These are phyloP conservation scores for Laguncularia racemosa DNA, from an alignment of 345 rosid species.

Conservation along the genomic window DNA sequence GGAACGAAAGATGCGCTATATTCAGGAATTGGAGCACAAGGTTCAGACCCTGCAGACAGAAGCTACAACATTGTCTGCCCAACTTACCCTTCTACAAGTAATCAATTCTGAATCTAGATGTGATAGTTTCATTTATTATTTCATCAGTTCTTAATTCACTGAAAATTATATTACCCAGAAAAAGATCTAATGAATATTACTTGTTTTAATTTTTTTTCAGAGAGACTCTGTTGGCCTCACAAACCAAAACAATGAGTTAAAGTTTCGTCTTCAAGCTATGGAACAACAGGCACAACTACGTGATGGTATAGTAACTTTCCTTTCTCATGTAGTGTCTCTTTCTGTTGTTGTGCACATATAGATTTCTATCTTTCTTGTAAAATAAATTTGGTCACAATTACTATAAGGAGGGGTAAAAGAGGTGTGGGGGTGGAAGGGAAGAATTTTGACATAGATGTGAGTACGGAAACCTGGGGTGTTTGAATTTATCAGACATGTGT, in stretches of 20 bases:
- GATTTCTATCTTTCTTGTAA: background rate
- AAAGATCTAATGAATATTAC: background rate
- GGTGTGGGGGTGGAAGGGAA: no score
- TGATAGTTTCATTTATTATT: background rate
- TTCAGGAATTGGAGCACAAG: slow-evolving; percentile 89
- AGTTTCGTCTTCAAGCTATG: slow-evolving; percentile 96
- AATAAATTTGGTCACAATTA: no score
- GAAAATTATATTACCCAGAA: background rate
- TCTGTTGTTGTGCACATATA: background rate
- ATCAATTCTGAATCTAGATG: background rate
- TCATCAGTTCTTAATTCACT: background rate
- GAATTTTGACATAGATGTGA: no score
- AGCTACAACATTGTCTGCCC: slow-evolving; percentile 95
- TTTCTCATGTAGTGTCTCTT: background rate
- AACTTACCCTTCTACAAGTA: slow-evolving; percentile 88
- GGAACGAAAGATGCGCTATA: slow-evolving; percentile 92
- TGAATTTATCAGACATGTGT: no score
- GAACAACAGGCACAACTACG: slow-evolving; percentile 96
- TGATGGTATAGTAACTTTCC: slow-evolving; percentile 42
- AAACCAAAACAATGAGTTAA: slow-evolving; percentile 85
- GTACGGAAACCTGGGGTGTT: no score
- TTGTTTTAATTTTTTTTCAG: slow-evolving; percentile 25
- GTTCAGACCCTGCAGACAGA: slow-evolving; percentile 96
- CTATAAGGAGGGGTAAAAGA: no score
- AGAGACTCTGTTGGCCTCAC: slow-evolving; percentile 91